Conservation (phyloP, 148 eudicot genomes). For the Vaccinium darrowii region DNA sequence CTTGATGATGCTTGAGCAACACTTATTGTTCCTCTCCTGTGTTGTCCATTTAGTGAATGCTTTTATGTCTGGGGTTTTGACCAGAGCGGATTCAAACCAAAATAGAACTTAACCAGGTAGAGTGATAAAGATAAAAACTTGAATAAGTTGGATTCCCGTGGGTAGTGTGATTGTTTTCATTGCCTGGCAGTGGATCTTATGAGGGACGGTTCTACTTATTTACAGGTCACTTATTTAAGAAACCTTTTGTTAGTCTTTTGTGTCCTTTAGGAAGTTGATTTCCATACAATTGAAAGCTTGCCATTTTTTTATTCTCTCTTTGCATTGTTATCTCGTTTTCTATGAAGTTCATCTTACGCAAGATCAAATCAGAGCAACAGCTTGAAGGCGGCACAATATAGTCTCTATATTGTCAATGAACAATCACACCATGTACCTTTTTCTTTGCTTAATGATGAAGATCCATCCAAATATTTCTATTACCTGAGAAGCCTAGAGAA, state of each 20-base stretch:
- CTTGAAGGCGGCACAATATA: background rate
- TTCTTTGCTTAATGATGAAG: no score
- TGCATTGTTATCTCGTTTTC: background rate
- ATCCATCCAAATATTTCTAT: no score
- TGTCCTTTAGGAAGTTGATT: background rate
- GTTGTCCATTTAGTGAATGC: conserved; percentile 8
- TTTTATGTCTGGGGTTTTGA: conserved; percentile 15
- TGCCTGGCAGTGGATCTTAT: background rate
- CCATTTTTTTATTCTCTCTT: background rate
- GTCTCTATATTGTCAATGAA: background rate
- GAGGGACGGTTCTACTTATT: background rate
- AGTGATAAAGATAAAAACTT: background rate
- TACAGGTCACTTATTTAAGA: background rate
- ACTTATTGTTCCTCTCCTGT: background rate
- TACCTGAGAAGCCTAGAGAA: no score
- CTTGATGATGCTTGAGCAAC: conserved; percentile 61
- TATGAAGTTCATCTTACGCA: background rate
- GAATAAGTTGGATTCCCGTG: background rate
- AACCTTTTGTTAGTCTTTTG: background rate
- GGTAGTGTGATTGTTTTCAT: background rate
- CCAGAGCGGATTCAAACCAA: conserved; percentile 11
- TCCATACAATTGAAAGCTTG: background rate
- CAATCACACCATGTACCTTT: background rate
- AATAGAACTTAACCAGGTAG: background rate
- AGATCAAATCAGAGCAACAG: background rate